Percentiles rank a stretch among this genome's conserved stretches.
Evolutionary conservation across 768 basidiomycete species (phyloP).

Genomic region (Mycena chlorophos): DNA sequence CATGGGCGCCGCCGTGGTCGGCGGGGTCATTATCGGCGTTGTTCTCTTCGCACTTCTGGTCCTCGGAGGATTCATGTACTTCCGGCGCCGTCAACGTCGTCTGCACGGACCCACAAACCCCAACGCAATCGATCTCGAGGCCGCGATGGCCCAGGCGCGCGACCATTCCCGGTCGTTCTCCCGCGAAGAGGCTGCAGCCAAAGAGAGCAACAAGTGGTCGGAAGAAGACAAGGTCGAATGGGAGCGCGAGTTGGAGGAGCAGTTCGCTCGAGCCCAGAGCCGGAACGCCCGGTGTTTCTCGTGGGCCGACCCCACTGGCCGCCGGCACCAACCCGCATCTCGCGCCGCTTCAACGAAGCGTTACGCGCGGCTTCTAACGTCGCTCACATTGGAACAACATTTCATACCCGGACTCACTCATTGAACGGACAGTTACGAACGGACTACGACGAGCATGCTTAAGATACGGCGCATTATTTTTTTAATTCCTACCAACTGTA

Average conservation of each 20-base stretch:
- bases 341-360: too few relatives aligned
- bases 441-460: constrained; percentile 7
- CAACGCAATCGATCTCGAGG: constrained; percentile 9
- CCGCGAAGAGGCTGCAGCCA: background rate
- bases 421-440: constrained; percentile 3
- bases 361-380: too few relatives aligned
- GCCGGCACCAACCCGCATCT: background rate
- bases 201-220: background rate
- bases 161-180: constrained; percentile 9
- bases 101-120: constrained; percentile 4
- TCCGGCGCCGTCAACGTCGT: constrained; percentile 15
- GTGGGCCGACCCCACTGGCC: constrained; percentile 1
- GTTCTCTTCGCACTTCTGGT: constrained; percentile 2
- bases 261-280: constrained; percentile 22
- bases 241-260: constrained; percentile 19
- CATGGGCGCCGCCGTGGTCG: constrained; percentile 4
- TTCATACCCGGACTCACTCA: background rate
- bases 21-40: constrained; percentile 9
- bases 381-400: background rate
- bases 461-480: background rate
- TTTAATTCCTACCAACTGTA: too few relatives aligned
- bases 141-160: constrained; percentile 7
- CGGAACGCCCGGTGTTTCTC: constrained; percentile 12
- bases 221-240: constrained; percentile 19
- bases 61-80: constrained; percentile 10